Evolutionary conservation across 2,329 filamentous ascomycete species (phyloP).

Genomic region (Calonectria pteridis): DNA sequence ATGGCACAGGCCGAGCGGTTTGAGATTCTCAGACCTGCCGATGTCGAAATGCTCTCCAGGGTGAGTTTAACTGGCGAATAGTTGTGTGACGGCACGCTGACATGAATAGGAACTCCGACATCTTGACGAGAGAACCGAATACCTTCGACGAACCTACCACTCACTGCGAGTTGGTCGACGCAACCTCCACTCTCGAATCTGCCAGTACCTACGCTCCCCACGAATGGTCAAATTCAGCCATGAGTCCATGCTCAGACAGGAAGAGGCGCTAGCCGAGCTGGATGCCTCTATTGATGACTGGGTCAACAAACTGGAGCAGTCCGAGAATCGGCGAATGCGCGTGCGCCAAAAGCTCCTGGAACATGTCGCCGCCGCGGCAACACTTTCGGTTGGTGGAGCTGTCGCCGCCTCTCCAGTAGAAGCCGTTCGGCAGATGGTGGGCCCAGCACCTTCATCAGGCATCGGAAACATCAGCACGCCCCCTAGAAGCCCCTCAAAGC

Average conservation of each 20-base stretch:
- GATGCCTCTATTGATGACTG: constrained; percentile 85
- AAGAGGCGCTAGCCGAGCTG: constrained; percentile 82
- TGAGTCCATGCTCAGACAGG: constrained; percentile 82
- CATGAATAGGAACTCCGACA: constrained; percentile 73
- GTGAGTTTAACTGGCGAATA: constrained; percentile 52
- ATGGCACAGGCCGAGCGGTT: constrained; percentile 73
- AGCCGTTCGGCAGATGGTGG: constrained; percentile 57
- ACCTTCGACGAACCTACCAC: constrained; percentile 81
- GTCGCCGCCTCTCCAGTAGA: constrained; percentile 49
- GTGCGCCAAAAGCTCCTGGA: constrained; percentile 85
- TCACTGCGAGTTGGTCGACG: constrained; percentile 81
- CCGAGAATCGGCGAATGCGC: constrained; percentile 80
- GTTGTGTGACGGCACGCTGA: constrained; percentile 9
- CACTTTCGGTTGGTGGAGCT: constrained; percentile 54
- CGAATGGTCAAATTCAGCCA: constrained; percentile 78
- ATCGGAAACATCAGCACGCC: constrained; percentile 66
- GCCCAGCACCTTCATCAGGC: constrained; percentile 50
- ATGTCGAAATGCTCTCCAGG: constrained; percentile 75
- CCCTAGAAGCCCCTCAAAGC: constrained; percentile 69
- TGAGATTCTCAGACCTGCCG: constrained; percentile 71
- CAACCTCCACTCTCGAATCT: constrained; percentile 82
- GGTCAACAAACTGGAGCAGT: constrained; percentile 82
- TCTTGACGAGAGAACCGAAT: constrained; percentile 83
- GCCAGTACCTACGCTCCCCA: constrained; percentile 80
- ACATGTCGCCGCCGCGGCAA: constrained; percentile 80